Base-by-base conservation (phyloP, 805 yeast genomes). In the Kazachstania martiniae region DNA sequence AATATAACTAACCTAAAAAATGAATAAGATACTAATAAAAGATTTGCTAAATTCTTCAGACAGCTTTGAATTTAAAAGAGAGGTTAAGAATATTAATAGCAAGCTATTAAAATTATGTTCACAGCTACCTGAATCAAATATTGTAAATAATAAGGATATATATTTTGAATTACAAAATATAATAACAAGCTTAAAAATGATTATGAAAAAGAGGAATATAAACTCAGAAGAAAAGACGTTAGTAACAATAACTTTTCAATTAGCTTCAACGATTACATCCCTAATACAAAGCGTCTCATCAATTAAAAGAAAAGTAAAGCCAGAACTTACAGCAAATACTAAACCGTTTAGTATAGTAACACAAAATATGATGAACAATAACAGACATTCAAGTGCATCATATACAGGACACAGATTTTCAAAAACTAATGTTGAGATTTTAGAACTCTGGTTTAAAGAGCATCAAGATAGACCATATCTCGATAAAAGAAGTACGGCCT, bases 391-490 rank as follows among this genome's bases (percentile, higher is more conserved):
- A 21, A 21, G 5, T 8, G 38, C 38, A 25, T 37, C 47, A 4
- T 41, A 36, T 21, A 32, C 42, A 29, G 51, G 51, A 13, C 48
- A 45, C 28, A 36, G 49, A 27, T 37, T 44, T 15, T 39, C 47
- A 9, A 36, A 36, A 21, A 27, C 37, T 24, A 41, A 35, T 21
- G 39, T 37, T 10, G 27, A 21, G 13, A 29, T 29, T 12, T 25
- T 43, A 26, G 49, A 45, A 30, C 28, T 21, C 8, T 47, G 51
- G 51, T 44, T 38, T 27, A 25, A 12, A 8, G 29, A 32, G 14
- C 40, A 47, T 23, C 32, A 25, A 12, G 23, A 35, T 12, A 37
- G 37, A 18, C 53, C 51, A 28, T 48, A 48, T 29, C 35, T 43
- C 27, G 35, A 38, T 25, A 35, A 35, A 16, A 28, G 27, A 12